phyloP scores from a whole-genome alignment of 768 basidiomycete species.

The Boletus patriciae region DNA sequence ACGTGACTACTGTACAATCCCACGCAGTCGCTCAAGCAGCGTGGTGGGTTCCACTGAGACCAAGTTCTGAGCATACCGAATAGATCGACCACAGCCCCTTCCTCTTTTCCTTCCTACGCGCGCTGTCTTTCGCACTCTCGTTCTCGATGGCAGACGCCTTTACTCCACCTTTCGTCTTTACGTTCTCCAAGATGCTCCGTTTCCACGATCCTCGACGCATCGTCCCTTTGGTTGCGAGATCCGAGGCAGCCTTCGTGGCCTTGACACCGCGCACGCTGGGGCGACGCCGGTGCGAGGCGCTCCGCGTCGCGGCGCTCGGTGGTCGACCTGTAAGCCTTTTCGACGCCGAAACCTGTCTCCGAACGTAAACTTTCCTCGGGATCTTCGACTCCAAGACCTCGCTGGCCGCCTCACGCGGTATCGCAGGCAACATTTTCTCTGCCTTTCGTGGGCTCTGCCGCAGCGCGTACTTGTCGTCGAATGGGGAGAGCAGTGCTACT shows the following conservation, averaged over 20 bases:
- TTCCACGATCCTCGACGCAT: slow-evolving; percentile 31
- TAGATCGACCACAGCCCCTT: slow-evolving; percentile 31
- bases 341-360: slow-evolving; percentile 16
- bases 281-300: slow-evolving; percentile 15
- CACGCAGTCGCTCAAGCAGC: background rate
- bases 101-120: slow-evolving; percentile 22
- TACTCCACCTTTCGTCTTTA: slow-evolving; percentile 7
- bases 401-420: slow-evolving; percentile 1
- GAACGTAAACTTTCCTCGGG: slow-evolving; percentile 18
- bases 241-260: background rate
- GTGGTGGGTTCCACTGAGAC: slow-evolving; percentile 11
- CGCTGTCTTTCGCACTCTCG: background rate
- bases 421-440: slow-evolving; percentile 18
- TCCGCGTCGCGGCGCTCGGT: slow-evolving; percentile 1
- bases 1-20: too few relatives aligned
- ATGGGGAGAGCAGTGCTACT: slow-evolving; percentile 22
- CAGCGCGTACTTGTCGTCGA: slow-evolving; percentile 26
- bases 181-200: slow-evolving; percentile 21
- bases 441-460: background rate
- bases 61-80: slow-evolving; percentile 30
- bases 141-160: slow-evolving; percentile 19
- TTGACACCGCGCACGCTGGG: slow-evolving; percentile 19
- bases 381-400: slow-evolving; percentile 19
- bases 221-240: slow-evolving; percentile 17
- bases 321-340: slow-evolving; percentile 7